Evolutionary conservation across 257 asterid genomes (phyloP).

Genomic region (Solanum etuberosum): DNA sequence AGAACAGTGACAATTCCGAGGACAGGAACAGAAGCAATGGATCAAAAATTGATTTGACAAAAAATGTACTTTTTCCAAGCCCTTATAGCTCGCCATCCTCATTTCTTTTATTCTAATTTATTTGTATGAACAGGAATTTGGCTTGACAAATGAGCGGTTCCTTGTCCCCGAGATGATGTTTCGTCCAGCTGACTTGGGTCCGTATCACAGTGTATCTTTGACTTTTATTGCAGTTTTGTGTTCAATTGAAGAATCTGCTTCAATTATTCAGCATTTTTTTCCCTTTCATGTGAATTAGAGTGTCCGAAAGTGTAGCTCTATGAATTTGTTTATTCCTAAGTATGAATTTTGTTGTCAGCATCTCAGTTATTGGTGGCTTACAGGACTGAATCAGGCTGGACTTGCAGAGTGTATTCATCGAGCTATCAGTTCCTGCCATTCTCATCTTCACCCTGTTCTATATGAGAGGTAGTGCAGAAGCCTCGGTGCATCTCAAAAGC

Average conservation of each 20-base stretch:
- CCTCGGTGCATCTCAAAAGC: background rate
- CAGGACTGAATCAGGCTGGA: constrained; percentile 97
- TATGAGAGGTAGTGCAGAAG: constrained; percentile 57
- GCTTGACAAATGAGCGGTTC: constrained; percentile 87
- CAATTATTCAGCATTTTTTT: background rate
- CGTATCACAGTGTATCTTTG: constrained; percentile 2
- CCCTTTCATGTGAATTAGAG: background rate
- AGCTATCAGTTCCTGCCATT: constrained; percentile 82
- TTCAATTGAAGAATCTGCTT: background rate
- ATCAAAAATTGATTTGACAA: constrained; percentile 39
- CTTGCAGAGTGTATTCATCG: constrained; percentile 90
- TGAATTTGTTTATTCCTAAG: background rate
- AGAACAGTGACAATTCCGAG: constrained; percentile 19
- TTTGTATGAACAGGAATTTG: constrained; percentile 53
- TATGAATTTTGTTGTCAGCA: background rate
- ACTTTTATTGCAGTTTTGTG: background rate
- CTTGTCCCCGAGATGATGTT: constrained; percentile 95
- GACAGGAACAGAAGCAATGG: constrained; percentile 21
- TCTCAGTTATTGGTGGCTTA: constrained; percentile 4
- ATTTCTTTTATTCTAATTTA: background rate
- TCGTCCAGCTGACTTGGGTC: constrained; percentile 95
- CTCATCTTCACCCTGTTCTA: constrained; percentile 86
- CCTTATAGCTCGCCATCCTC: background rate
- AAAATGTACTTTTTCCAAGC: constrained; percentile 37
- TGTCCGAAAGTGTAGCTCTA: background rate